Base-by-base conservation (phyloP, 129 eudicot genomes). In the Dittrichia graveolens region DNA sequence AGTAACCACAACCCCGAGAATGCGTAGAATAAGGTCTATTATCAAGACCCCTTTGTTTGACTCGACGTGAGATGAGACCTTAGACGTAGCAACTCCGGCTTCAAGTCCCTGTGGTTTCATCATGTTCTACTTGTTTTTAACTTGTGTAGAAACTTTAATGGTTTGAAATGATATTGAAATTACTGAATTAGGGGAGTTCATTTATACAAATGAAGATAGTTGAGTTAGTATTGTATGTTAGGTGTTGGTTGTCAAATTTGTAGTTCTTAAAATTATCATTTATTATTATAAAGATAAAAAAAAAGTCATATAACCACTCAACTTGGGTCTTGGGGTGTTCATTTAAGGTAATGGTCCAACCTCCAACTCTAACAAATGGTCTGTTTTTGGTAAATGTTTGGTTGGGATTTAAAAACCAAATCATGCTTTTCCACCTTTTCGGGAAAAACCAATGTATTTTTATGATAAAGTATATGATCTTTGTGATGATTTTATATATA, bases 1-100 rank as follows among this genome's bases (percentile, higher is more conserved):
- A 8, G 92, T 82, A n/a, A 78, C 86, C 47, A 75, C 60, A 35
- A 74, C 70, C 0, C 85, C 95, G 13, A 88, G 18, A 40, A 82
- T 61, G 52, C 88, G 64, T 3, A 91, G 75, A 69, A 85, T 48
- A 42, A 86, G 76, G 54, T 80, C 90, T 15, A 80, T 7, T 44
- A 86, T 61, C 1, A 87, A 56, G 37, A 88, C 44, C 46, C 85
- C 87, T 75, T 75, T 78, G 83, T 73, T 86, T 46, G 71, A 58
- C 64, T 81, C 61, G 18, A 45, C 64, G 3, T 62, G 73, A 50
- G 73, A 10, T 3, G 76, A 19, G 67, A 38, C 73, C 74, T 60
- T 76, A 5, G 85, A 79, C 12, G 62, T 73, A 57, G 72, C 49
- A 41, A 63, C 83, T 19, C 76, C 69, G 5, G 54, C 74, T 73